Evolutionary conservation across 2,329 filamentous ascomycete genomes (phyloP), one percentile per base, ranked within the genome.

Genomic region (Fusarium sp.): DNA sequence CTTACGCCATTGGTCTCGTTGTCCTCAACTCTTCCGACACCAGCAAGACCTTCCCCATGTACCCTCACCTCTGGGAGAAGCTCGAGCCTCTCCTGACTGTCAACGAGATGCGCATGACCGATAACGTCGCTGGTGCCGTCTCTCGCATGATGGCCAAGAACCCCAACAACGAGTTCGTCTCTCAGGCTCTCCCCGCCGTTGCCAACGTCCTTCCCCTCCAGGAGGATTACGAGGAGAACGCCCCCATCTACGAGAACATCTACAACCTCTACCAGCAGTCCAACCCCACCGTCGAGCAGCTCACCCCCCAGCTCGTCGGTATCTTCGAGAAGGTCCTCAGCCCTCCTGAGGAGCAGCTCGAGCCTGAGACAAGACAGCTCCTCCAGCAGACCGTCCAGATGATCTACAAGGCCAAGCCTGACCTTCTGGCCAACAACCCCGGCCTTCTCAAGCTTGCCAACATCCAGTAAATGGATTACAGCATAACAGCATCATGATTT

Each of bases 191-290:
- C 2, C 94, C 95, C 28, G 89, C 89, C 1, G 82, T 98, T 30
- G 87, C 97, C 58, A 87, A 88, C 65, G 86, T 94, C 30, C 87
- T 98, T 37, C 96, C 96, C 11, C 85, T 98, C 67, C 92, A 92
- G 80, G 94, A 97, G 77, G 96, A 98, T 79, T 98, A 88, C 74
- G 94, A 97, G 81, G 96, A 98, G 87, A 98, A 99, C 82, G 92
- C 93, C 75, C 94, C 96, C 10, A 90, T 98, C 63, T 99, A 91
- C 82, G 88, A 91, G 79, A 97, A 94, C 88, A 91, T 99, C 75
- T 91, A 92, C 80, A 90, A 92, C 80, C 87, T 98, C 69, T 97
- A 94, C 79, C 87, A 91, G 72, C 83, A 86, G 66, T 86, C 88
- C 69, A 91, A 95, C 80, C 82, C 86, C 13, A 91, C 89, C 3